These are phyloP conservation scores for Coffea canephora DNA, from an alignment of 257 asterid genomes.

Conservation along the genomic window DNA sequence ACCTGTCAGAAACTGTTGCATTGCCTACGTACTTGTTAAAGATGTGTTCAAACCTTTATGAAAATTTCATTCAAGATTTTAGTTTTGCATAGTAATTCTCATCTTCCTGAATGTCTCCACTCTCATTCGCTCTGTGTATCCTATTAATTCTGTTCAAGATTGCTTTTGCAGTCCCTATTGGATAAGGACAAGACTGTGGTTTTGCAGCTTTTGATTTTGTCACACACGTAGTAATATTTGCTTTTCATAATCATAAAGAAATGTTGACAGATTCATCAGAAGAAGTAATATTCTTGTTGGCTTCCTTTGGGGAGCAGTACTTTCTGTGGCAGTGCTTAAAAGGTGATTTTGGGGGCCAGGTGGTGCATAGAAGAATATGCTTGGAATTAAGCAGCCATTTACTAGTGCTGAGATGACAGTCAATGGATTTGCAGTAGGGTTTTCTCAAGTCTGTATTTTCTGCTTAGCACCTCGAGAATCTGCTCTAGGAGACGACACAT, in stretches of 20 bases:
- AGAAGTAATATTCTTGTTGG: conserved; percentile 5
- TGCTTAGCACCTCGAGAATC: background rate
- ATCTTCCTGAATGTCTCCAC: background rate
- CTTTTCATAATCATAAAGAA: background rate
- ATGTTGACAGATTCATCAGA: background rate
- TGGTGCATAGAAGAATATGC: background rate
- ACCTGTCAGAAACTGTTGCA: background rate
- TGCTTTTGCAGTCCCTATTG: background rate
- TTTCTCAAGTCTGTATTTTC: background rate
- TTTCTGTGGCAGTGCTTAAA: background rate
- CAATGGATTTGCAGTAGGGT: background rate
- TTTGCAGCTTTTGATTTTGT: background rate
- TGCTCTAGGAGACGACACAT: background rate
- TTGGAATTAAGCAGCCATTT: background rate
- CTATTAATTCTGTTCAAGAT: background rate
- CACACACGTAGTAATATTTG: background rate
- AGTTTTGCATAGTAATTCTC: background rate
- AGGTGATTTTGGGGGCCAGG: background rate
- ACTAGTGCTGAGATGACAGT: background rate
- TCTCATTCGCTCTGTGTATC: background rate
- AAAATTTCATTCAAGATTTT: background rate
- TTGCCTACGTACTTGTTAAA: background rate
- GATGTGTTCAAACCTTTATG: background rate
- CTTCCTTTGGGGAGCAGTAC: background rate
- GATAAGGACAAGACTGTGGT: background rate